Base-by-base conservation (phyloP, 1,284 basidiomycete species). In the Mixia osmundae region DNA sequence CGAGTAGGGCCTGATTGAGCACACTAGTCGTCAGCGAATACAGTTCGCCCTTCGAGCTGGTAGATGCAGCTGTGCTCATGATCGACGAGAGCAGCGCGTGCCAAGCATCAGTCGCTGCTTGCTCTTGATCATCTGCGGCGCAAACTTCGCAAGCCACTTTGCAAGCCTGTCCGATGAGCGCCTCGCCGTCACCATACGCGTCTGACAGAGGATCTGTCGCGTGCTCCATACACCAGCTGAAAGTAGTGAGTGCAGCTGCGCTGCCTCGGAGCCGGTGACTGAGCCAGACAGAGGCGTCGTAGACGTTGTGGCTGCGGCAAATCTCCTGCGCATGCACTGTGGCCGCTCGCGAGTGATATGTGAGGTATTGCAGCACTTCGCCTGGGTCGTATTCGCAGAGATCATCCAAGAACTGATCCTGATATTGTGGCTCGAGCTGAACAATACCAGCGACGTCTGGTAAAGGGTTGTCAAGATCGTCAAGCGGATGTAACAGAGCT, bases 271-370 rank as follows among this genome's bases (percentile, higher is more conserved):
- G 61, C 42, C 66, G 65, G 49, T 83, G 68, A 33, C 75, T 57
- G 1, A 71, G 65, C 87, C 87, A 95, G 2, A 95, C 59, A 16
- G 77, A 70, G 3, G 74, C 79, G 41, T 82, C 72, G 46, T 68
- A 75, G 5, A 71, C 69, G 24, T 63, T 61, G 20, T 64, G 67
- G 29, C 75, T 60, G 30, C 61, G 61, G 46, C 36, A 37, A 8
- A 38, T 25, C 6, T 28, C 5, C 8, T 38, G 12, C 3, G 33
- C 29, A 6, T 33, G 14, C 6, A 18, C 11, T 7, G 25, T 14
- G 15, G 32, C 24, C 10, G 33, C n/a, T 9, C 14, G n/a, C 10
- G 33, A 22, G 25, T 42, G 41, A 9, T 30, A 30, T 25, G 71
- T 63, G 7, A 95, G 62, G 35, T 71, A 69, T 4, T 64, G 54